Percentiles rank a stretch among this genome's conserved stretches.
These are phyloP conservation scores for Agrocybe praecox DNA, from an alignment of 768 basidiomycete species.

Conservation along the genomic window DNA sequence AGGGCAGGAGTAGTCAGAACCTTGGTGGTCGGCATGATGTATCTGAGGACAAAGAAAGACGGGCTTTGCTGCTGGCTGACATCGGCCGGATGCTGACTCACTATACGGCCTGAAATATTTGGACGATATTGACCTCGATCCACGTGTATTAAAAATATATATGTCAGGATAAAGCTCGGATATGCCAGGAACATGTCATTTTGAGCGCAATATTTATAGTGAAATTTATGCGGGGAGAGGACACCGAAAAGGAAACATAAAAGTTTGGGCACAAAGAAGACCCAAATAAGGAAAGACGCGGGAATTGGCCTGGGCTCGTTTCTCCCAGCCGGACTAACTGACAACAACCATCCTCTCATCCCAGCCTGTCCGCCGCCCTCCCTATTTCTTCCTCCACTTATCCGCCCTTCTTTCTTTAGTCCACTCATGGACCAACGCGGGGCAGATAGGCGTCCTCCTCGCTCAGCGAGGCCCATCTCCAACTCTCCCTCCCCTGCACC, in stretches of 20 bases:
- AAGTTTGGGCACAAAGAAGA: conserved; percentile 4
- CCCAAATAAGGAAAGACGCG: conserved; percentile 20
- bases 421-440: conserved; percentile 41
- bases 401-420: conserved; percentile 8
- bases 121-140: too few relatives aligned
- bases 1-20: conserved; percentile 60
- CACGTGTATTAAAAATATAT: too few relatives aligned
- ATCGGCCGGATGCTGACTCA: conserved; percentile 6
- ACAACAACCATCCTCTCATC: conserved; percentile 21
- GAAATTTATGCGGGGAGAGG: not conserved
- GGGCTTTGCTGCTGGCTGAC: not conserved
- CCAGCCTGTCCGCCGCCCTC: conserved; percentile 22
- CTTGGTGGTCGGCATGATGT: conserved; percentile 17
- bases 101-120: not conserved
- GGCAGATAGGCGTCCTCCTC: conserved; percentile 54
- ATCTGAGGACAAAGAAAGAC: not conserved
- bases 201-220: not conserved
- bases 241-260: not conserved
- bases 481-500: conserved; percentile 43
- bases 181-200: not conserved
- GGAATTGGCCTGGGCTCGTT: conserved; percentile 11
- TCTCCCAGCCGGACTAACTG: conserved; percentile 22
- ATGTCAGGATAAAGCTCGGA: not conserved
- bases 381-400: conserved; percentile 20
- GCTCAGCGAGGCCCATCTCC: conserved; percentile 48